Evolutionary conservation across 768 basidiomycete genomes (phyloP).

Genomic region (Termitomyces sp.): DNA sequence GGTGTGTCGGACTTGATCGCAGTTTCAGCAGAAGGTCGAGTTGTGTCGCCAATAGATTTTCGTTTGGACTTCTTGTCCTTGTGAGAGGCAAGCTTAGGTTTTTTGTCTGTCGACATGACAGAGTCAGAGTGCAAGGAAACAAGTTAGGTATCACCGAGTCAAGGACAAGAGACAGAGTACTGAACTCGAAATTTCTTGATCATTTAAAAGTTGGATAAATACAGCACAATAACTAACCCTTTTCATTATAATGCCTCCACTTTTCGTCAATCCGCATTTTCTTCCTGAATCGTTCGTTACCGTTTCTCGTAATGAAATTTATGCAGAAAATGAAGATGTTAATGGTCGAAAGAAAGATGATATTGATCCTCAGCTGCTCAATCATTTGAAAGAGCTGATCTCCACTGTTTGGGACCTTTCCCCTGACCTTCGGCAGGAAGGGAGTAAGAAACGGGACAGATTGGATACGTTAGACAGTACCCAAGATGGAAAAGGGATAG

Average conservation of each 20-base stretch:
- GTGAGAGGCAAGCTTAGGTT: constrained; percentile 12
- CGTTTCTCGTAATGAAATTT: constrained; percentile 32
- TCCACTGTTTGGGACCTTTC: constrained; percentile 7
- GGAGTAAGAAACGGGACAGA: constrained; percentile 10
- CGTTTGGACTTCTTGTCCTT: constrained; percentile 20
- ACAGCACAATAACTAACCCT: constrained; percentile 11
- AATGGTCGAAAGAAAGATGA: constrained; percentile 1
- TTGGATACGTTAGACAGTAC: not conserved
- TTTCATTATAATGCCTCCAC: constrained; percentile 21
- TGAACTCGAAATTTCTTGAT: constrained; percentile 12
- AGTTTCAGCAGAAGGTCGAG: not conserved
- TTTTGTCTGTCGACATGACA: constrained; percentile 15
- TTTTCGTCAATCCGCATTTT: constrained; percentile 44
- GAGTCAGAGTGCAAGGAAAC: not conserved
- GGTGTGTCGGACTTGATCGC: constrained; percentile 11
- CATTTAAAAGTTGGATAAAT: constrained; percentile 15
- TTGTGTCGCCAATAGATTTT: constrained; percentile 15
- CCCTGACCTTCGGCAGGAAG: not conserved
- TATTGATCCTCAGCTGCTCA: constrained; percentile 11
- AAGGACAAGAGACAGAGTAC: constrained; percentile 1
- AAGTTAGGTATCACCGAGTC: not conserved
- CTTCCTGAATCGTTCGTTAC: constrained; percentile 24
- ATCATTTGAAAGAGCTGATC: constrained; percentile 16
- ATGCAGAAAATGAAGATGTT: constrained; percentile 8
- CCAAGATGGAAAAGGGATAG: not conserved